phyloP scores from a whole-genome alignment of 305 asterid species.

The Withania somnifera region DNA sequence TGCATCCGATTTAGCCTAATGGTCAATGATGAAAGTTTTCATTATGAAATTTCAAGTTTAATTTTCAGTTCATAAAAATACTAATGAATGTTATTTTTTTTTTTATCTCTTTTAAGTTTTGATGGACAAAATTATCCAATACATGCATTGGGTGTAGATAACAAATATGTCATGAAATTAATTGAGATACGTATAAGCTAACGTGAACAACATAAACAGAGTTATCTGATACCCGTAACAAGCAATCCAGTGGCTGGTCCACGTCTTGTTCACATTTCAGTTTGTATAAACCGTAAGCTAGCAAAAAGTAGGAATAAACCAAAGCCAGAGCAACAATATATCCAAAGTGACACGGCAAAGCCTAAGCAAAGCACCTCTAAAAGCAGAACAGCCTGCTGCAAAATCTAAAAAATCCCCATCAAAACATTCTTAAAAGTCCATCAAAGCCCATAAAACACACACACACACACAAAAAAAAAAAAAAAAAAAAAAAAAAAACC shows the following conservation, averaged over 20 bases:
- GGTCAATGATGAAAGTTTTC: background rate
- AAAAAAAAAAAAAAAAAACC: background rate
- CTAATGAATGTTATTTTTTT: rapidly evolving
- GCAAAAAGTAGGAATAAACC: background rate
- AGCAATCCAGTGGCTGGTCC: background rate
- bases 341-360: background rate
- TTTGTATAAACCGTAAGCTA: background rate
- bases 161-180: background rate
- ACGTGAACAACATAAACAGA: background rate
- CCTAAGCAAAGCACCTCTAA: conserved; percentile 11
- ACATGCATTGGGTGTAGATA: background rate
- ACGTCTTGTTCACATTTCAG: background rate
- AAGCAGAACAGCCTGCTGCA: background rate
- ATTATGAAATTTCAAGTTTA: background rate
- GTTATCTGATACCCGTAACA: background rate
- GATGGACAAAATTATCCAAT: rapidly evolving
- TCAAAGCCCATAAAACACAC: background rate
- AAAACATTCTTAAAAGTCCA: background rate
- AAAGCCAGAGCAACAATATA: conserved; percentile 1
- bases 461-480: background rate
- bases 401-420: background rate
- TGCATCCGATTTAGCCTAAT: background rate
- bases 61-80: background rate
- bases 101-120: background rate
- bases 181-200: rapidly evolving